Conservation (phyloP, 2,329 filamentous ascomycete species). For the Chaetoscypha palmicola region DNA sequence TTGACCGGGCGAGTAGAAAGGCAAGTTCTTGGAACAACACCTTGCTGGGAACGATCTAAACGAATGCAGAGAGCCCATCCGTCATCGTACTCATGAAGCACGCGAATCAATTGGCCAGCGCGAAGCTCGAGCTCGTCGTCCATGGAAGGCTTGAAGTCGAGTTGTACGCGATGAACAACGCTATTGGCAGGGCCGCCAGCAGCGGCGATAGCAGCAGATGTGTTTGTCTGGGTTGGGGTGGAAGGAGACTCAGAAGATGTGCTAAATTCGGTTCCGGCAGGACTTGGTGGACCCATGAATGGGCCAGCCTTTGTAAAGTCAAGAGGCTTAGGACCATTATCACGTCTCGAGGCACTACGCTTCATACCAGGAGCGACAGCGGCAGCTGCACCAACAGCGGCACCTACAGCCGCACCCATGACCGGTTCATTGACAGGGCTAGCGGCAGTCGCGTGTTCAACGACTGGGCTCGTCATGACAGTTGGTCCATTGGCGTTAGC, state of each 20-base stretch:
- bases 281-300: slow-evolving; percentile 44
- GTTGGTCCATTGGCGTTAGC: slow-evolving; percentile 37
- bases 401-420: slow-evolving; percentile 27
- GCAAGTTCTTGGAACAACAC: slow-evolving; percentile 89
- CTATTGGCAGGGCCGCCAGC: slow-evolving; percentile 52
- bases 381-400: slow-evolving; percentile 11
- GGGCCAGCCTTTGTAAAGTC: slow-evolving; percentile 45
- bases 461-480: slow-evolving; percentile 24
- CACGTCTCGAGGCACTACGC: slow-evolving; percentile 52
- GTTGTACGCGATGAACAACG: slow-evolving; percentile 82
- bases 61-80: slow-evolving; percentile 94
- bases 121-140: slow-evolving; percentile 81
- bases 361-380: slow-evolving; percentile 32
- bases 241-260: slow-evolving; percentile 46
- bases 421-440: slow-evolving; percentile 34
- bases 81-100: slow-evolving; percentile 95
- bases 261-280: slow-evolving; percentile 57
- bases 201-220: slow-evolving; percentile 54
- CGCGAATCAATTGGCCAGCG: slow-evolving; percentile 75
- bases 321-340: slow-evolving; percentile 40
- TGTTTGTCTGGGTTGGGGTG: slow-evolving; percentile 37
- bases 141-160: slow-evolving; percentile 90
- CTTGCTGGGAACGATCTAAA: slow-evolving; percentile 84
- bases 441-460: background rate
- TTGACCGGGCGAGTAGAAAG: slow-evolving; percentile 83